Base-by-base conservation (phyloP, 768 basidiomycete genomes). In the Candolleomyces eurysporus region DNA sequence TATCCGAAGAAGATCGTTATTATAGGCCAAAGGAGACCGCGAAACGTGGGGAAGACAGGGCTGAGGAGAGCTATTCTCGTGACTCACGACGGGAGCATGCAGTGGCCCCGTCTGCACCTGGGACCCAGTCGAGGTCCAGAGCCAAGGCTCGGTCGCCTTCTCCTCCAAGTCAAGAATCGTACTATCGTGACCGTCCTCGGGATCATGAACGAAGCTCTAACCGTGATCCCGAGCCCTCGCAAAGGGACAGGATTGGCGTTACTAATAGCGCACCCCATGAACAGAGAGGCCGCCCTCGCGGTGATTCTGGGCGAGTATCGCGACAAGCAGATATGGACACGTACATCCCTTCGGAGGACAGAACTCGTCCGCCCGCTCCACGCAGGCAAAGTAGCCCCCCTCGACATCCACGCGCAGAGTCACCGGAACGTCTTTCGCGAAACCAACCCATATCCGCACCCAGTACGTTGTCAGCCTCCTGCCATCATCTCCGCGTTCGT, bases 391-490 rank as follows among this genome's bases (percentile, higher is more conserved):
- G 52, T 32, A 54, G 52, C 52, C 52, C 52, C 17, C 52, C 52
- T 31, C 52, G 52, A 32, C 16, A 11, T 14, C 32, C 30, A 30
- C 17, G 14, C 26, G 16, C 19, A 65, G 71, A 65, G 65, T 65
- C 46, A 68, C 63, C 73, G 73, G 64, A 69, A 66, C 61, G 69
- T 36, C 36, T 36, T 36, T 36, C 36, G 36, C 36, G 36, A 36
- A 36, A 36, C 73, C 68, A 46, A 36, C 46, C 54, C 62, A 72
- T 74, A 72, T 70, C 76, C 67, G 65, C 79, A 76, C 71, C 78
- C 72, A 85, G 84, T 86, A 86, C 84, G 84, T 86, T 84, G 75
- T 84, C 82, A 77, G 80, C 82, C 79, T 83, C 80, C 73, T 80
- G 66, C 71, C 75, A 65, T 72, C 72, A 63, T 63, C 66, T 68